These are phyloP conservation scores for Kwoniella heveanensis DNA, from an alignment of 768 basidiomycete genomes.

Conservation along the genomic window DNA sequence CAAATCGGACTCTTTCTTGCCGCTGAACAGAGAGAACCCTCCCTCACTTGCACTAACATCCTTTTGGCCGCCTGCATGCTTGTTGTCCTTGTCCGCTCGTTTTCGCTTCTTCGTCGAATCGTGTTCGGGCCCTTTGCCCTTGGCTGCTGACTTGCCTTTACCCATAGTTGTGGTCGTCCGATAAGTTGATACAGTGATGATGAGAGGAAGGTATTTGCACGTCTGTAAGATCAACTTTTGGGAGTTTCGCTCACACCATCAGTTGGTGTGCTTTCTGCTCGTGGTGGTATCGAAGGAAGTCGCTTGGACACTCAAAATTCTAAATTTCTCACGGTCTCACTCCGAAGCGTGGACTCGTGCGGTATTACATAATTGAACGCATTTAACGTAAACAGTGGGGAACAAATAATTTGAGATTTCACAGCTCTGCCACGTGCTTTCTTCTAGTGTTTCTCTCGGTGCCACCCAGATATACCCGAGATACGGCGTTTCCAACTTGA, in stretches of 20 bases:
- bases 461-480: conserved; percentile 5
- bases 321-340: neutral
- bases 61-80: conserved; percentile 4
- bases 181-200: no score
- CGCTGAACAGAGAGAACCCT: conserved; percentile 37
- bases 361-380: no score
- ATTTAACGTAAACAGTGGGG: neutral
- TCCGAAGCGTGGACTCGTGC: neutral
- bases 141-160: conserved; percentile 27
- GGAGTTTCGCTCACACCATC: no score
- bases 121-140: conserved; percentile 27
- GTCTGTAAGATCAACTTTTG: no score
- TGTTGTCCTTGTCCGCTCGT: conserved; percentile 18
- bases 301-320: conserved; percentile 3
- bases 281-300: no score
- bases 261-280: no score
- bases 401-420: no score
- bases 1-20: conserved; percentile 62
- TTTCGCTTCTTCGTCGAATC: conserved; percentile 19
- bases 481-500: conserved; percentile 4
- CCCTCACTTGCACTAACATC: conserved; percentile 6
- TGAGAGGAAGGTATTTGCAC: no score
- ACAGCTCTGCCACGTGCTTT: no score
- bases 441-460: neutral
- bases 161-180: conserved; percentile 13